These are phyloP conservation scores for Discostella stelligera DNA, from an alignment of 352 stramenopile genomes.

Conservation along the genomic window DNA sequence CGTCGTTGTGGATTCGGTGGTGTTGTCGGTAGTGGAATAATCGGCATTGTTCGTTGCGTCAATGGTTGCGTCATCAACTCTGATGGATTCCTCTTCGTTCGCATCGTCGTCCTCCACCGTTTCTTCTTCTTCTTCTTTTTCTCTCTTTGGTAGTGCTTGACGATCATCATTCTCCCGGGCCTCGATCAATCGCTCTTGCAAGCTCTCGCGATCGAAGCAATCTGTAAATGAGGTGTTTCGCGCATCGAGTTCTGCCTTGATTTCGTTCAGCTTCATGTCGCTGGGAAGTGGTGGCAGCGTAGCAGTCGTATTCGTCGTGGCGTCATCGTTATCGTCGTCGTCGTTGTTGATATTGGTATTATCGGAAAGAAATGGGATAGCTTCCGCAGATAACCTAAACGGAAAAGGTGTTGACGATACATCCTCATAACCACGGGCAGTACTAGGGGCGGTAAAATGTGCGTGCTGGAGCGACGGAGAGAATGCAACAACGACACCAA, in stretches of 20 bases:
- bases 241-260: constrained; percentile 45
- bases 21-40: neutral
- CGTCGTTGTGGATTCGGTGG: neutral
- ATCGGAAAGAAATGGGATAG: neutral
- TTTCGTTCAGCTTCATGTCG: constrained; percentile 47
- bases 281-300: neutral
- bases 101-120: too few relatives aligned
- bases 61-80: too few relatives aligned
- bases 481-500: neutral
- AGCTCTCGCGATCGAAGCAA: constrained; percentile 55
- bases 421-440: too few relatives aligned
- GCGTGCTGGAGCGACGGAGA: neutral
- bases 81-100: too few relatives aligned
- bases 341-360: too few relatives aligned
- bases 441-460: neutral
- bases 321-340: neutral
- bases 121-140: neutral
- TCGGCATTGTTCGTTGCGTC: too few relatives aligned
- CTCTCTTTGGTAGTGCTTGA: neutral
- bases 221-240: constrained; percentile 38
- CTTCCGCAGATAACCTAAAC: neutral
- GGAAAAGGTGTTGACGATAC: neutral
- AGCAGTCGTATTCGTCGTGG: neutral
- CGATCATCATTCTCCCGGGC: constrained; percentile 17
- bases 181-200: constrained; percentile 41